Conservation (phyloP, 225 moss, liverwort and hornwort genomes). For the Pseudisothecium myosuroides region DNA sequence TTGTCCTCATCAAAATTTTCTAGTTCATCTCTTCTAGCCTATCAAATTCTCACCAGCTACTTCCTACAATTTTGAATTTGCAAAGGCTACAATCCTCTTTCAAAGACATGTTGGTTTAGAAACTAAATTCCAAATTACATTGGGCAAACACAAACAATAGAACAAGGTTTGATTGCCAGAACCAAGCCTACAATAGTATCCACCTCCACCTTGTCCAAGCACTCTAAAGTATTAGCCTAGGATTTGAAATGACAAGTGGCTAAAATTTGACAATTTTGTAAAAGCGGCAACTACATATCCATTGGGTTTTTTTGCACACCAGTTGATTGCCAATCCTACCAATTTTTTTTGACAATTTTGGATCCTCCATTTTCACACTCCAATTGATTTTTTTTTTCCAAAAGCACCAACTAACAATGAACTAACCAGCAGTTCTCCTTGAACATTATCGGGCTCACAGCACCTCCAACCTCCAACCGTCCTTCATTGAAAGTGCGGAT, state of each 20-base stretch:
- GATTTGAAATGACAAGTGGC: accelerated
- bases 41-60: neutral
- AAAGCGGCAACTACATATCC: accelerated
- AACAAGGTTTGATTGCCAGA: accelerated
- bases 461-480: neutral
- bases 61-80: neutral
- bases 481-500: neutral
- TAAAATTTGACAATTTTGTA: neutral
- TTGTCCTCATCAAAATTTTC: accelerated
- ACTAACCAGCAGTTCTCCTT: neutral
- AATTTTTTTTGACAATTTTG: neutral
- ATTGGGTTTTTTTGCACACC: neutral
- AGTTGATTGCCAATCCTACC: neutral
- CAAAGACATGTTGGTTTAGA: neutral
- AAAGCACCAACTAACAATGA: accelerated
- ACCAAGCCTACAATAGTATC: neutral
- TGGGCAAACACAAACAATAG: accelerated
- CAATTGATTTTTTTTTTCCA: too few species aligned
- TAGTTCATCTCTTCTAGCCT: accelerated
- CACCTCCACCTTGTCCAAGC: too few species aligned
- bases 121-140: neutral
- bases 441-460: neutral
- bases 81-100: neutral
- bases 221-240: too few species aligned
- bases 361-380: neutral